These are phyloP conservation scores for Takakia lepidozioides DNA, from an alignment of 225 moss, liverwort and hornwort genomes.

Conservation along the genomic window DNA sequence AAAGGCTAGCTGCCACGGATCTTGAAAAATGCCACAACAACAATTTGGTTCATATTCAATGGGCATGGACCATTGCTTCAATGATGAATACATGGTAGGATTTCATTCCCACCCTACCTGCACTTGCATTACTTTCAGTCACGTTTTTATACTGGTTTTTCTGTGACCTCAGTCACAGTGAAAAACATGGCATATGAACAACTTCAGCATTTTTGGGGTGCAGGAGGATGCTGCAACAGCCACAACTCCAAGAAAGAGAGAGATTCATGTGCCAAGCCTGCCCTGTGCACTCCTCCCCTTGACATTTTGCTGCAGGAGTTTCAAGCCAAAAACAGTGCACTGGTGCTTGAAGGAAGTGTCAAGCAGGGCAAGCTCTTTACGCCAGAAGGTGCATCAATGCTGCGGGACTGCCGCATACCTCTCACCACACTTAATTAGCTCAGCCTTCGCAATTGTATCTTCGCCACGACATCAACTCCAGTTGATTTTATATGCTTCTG, in stretches of 20 bases:
- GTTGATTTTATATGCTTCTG: background rate
- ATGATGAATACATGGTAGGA: slow-evolving; percentile 60
- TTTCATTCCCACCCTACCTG: background rate
- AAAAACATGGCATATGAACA: background rate
- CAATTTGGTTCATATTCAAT: slow-evolving; percentile 41
- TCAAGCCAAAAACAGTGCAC: slow-evolving; percentile 40
- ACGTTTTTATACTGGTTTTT: no score
- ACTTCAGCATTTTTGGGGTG: background rate
- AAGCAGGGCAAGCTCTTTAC: slow-evolving; percentile 52
- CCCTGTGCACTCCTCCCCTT: slow-evolving; percentile 70
- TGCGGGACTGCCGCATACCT: slow-evolving; percentile 67
- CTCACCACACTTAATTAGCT: slow-evolving; percentile 63
- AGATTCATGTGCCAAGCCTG: slow-evolving; percentile 51
- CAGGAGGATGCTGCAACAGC: slow-evolving; percentile 80
- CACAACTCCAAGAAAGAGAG: slow-evolving; percentile 68
- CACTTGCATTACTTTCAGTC: background rate
- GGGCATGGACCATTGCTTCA: slow-evolving; percentile 47
- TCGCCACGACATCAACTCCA: background rate
- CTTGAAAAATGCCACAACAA: slow-evolving; percentile 46
- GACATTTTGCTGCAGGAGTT: slow-evolving; percentile 66
- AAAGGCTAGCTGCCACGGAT: slow-evolving; percentile 44
- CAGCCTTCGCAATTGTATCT: background rate
- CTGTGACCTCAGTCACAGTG: no score
- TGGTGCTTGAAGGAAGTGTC: slow-evolving; percentile 49
- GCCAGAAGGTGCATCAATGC: slow-evolving; percentile 36